Percentiles rank a stretch among this genome's conserved stretches.
phyloP scores from a whole-genome alignment of 2,329 filamentous ascomycete genomes.

The Apiospora marii region DNA sequence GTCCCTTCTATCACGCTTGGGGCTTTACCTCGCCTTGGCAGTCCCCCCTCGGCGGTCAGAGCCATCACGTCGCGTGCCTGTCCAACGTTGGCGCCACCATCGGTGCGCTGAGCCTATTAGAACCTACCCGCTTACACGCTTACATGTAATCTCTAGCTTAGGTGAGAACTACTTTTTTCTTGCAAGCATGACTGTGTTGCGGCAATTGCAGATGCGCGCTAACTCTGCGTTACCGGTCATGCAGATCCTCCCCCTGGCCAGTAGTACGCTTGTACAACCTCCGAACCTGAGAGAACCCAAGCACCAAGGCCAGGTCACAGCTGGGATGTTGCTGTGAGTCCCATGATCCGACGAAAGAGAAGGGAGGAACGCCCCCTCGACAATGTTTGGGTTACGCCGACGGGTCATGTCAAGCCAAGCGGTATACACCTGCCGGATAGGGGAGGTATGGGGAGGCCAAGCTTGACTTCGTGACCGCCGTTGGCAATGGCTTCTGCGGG shows the following conservation, averaged over 20 bases:
- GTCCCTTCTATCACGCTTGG: slow-evolving; percentile 2
- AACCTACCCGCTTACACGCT: slow-evolving; percentile 18
- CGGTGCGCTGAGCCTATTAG: slow-evolving; percentile 15
- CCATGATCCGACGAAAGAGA: not conserved
- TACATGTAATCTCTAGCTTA: slow-evolving; percentile 1
- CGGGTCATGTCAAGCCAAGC: slow-evolving; percentile 9
- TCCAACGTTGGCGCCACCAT: slow-evolving; percentile 14
- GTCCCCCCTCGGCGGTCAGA: slow-evolving; percentile 5
- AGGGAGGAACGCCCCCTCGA: not conserved
- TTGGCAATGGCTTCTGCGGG: slow-evolving; percentile 7
- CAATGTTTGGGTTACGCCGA: slow-evolving; percentile 11
- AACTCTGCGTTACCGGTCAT: slow-evolving; percentile 22
- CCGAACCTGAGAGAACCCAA: not conserved
- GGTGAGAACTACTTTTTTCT: not conserved
- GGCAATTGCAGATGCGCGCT: slow-evolving; percentile 19
- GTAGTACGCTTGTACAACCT: slow-evolving; percentile 8
- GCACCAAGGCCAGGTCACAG: not conserved
- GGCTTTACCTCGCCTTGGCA: slow-evolving; percentile 1
- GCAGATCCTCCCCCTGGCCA: not conserved
- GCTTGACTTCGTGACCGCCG: slow-evolving; percentile 18
- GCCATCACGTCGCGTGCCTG: slow-evolving; percentile 11
- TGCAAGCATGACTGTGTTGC: slow-evolving; percentile 11
- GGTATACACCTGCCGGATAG: slow-evolving; percentile 16
- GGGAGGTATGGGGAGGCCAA: not conserved
- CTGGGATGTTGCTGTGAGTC: slow-evolving; percentile 3